Evolutionary conservation across 148 eudicot species (phyloP), one percentile per base, ranked within the genome.

Genomic region (Rheum nobile): DNA sequence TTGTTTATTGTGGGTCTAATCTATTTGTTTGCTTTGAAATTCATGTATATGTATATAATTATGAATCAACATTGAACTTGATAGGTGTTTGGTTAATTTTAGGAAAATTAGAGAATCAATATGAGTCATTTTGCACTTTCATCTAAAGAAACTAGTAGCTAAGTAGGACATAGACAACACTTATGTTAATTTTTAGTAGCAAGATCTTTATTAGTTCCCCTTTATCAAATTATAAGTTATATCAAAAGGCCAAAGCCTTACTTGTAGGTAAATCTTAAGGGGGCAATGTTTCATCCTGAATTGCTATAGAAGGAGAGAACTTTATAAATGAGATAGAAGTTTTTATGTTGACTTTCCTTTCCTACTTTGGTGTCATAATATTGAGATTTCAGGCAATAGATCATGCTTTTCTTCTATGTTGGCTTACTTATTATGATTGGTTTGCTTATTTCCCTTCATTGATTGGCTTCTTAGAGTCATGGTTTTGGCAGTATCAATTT

Each of bases 401-500:
- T 65, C 14, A 31, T 70, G 39, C 14, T 11, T 38, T n/a, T n/a
- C 29, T 31, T 67, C 19, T 31, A 11, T 31, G 16, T 12, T 12
- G 24, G 29, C 83, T 84, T 76, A 75, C 75, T 54, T 76, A 77
- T 80, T 63, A 72, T 69, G 73, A 78, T 80, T 74, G 69, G 77
- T 75, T 34, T 80, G 69, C 75, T 71, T 74, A 77, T 43, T 69
- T 80, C 80, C 74, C 57, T 76, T 59, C 75, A 76, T 82, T 47
- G 59, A 72, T 83, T 81, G 78, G 80, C 72, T 76, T 89, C 98
- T 86, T 85, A 87, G 88, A 87, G 83, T 88, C 84, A 72, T 89
- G 85, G 59, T 88, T 89, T 88, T 94, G 86, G 82, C 98, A 94
- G 98, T 88, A 86, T 94, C 81, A 81, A 94, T 84, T 86, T 94